Evolutionary conservation across 495 filamentous ascomycete species (phyloP), one percentile per base, ranked within the genome.

Genomic region (Hyaloscypha variabilis): DNA sequence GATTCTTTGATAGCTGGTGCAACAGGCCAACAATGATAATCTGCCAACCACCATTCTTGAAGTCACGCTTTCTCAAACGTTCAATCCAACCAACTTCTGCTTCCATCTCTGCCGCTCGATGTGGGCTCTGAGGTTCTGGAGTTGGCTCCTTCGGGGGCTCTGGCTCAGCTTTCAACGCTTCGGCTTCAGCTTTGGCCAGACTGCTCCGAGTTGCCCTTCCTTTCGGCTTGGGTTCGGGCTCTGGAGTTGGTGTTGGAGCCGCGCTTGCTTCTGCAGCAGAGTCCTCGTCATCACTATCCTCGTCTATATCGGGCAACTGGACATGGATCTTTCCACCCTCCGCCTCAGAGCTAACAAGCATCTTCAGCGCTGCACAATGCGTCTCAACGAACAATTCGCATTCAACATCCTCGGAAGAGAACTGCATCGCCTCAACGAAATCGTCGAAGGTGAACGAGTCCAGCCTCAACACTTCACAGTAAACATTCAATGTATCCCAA

Each of bases 381-480:
- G 94, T 85, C 73, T 99, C 95, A 28, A 89, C 88, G 69, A 97
- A 91, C 0, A 99, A 81, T 73, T 97, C 88, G 60, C 96, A 97
- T 26, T 92, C 88, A 2, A 88, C 79, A 30, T 93, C 91, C 11
- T 90, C 85, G 0, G 88, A 91, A 0, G 88, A 84, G 62, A 95
- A 90, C 56, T 88, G 83, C 82, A 99, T 87, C 5, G 94, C 90
- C 71, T 97, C 91, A 23, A 97, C 77, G 71, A 91, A 98, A 77
- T 99, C 96, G 72, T 99, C 95, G 70, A 99, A 94, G 0, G 94
- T 98, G 72, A 98, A 99, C 0, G 94, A 97, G 74, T 99, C 95
- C 25, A 99, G 82, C 67, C 91, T 86, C 70, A 92, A 96, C 11
- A 97, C 89, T 72, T 97, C 91, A 70, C 92, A 96, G 72, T 96